Evolutionary conservation across 345 rosid genomes (phyloP), one percentile per base, ranked within the genome.

Genomic region (Bruguiera gymnorhiza): DNA sequence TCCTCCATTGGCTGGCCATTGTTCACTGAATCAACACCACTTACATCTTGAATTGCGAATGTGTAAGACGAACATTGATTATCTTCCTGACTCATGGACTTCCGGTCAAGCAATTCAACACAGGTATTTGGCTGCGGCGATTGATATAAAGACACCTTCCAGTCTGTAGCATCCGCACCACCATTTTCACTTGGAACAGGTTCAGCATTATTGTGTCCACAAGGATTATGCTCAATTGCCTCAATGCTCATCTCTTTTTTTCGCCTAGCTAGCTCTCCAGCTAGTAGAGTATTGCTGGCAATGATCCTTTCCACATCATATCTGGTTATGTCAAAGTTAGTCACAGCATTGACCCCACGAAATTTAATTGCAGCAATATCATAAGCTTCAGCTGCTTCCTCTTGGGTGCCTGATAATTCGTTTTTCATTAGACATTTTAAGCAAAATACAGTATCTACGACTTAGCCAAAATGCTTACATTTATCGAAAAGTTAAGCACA

Each of bases 361-460:
- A 89, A 89, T 82, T 89, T 89, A 39, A 89, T 87, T 0, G 96
- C 96, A 9, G 96, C 96, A 4, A 89, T 50, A 67, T 89, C 96
- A 63, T 89, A 89, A 27, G 96, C 89, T 72, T 89, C 96, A 0
- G 96, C 96, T 18, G 96, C 96, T 81, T 89, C 96, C 80, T 89
- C 96, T 74, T 89, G 96, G 31, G 96, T 87, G 73, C 93, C 93
- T 87, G 75, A 29, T 48, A 67, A 55, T 63, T 39, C 56, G 6
- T 56, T 55, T 18, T 72, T 13, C 0, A 30, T 1, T 16, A 15
- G 24, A 60, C 23, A 69, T 43, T 26, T 51, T 34, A 4, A 37
- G 29, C 50, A 43, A 43, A 13, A 15, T 43, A 43, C 1, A 43
- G 18, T 13, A 43, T 13, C 50, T 18, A 53, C 3, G 2, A 29